Conservation (phyloP, 768 basidiomycete species). For the Boletus reticulatus region DNA sequence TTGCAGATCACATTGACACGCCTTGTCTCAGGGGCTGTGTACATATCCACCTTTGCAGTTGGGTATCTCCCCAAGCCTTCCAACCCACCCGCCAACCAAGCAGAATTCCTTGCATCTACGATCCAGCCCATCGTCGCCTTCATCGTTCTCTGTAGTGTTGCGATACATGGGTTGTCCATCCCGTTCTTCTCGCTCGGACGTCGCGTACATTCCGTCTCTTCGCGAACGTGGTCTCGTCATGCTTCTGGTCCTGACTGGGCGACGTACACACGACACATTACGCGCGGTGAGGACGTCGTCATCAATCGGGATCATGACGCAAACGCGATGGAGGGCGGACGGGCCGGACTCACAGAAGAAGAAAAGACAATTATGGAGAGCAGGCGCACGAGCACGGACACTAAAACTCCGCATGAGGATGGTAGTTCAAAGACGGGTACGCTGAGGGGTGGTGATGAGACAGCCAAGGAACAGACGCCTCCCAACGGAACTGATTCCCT, state of each 20-base stretch:
- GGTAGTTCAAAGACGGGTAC: conserved; percentile 4
- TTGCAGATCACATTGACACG: conserved; percentile 1
- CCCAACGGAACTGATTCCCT: conserved; percentile 42
- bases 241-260: conserved; percentile 80
- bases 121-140: conserved; percentile 95
- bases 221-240: conserved; percentile 87
- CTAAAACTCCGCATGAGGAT: conserved; percentile 6
- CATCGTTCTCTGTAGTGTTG: conserved; percentile 89
- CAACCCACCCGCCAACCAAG: conserved; percentile 51
- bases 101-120: conserved; percentile 62
- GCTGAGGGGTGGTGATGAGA: conserved; percentile 14
- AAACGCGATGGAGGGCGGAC: conserved; percentile 50
- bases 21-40: conserved; percentile 66
- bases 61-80: conserved; percentile 50
- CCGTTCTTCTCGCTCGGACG: conserved; percentile 91
- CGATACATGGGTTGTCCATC: conserved; percentile 88
- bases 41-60: conserved; percentile 84
- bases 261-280: conserved; percentile 67
- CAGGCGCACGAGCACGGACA: conserved; percentile 16
- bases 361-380: conserved; percentile 29
- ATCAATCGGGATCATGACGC: conserved; percentile 73
- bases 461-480: conserved; percentile 34
- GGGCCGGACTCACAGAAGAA: conserved; percentile 29
- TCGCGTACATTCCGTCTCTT: conserved; percentile 76
- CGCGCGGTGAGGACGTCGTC: conserved; percentile 72